These are phyloP conservation scores for Thielaviopsis musarum DNA, from an alignment of 2,329 filamentous ascomycete genomes.

Conservation along the genomic window DNA sequence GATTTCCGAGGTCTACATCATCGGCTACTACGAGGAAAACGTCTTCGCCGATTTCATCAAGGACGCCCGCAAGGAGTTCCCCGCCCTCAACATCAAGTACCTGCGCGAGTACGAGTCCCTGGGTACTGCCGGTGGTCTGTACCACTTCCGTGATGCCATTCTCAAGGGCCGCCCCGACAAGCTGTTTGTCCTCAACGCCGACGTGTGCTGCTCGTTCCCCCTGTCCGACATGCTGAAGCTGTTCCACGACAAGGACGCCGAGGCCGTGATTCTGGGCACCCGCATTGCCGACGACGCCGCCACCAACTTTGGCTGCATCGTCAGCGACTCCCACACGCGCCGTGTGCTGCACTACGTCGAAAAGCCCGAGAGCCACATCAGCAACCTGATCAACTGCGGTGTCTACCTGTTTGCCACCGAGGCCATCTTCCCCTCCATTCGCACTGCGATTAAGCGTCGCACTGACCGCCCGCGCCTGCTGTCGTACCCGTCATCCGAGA, in stretches of 20 bases:
- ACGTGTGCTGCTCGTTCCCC: constrained; percentile 97
- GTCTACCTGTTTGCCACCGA: constrained; percentile 96
- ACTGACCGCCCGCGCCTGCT: constrained; percentile 78
- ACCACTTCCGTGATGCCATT: constrained; percentile 98
- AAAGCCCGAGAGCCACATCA: constrained; percentile 95
- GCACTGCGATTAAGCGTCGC: constrained; percentile 86
- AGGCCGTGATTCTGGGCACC: constrained; percentile 91
- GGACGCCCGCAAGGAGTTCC: constrained; percentile 68
- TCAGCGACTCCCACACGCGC: constrained; percentile 82
- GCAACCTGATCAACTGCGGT: constrained; percentile 97
- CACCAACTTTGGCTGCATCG: constrained; percentile 94
- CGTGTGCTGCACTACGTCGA: constrained; percentile 97
- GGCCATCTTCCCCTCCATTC: constrained; percentile 91
- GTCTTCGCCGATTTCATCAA: constrained; percentile 98
- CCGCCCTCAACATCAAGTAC: constrained; percentile 81
- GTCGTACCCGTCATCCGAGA: constrained; percentile 91
- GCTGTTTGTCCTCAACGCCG: constrained; percentile 94
- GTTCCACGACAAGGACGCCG: constrained; percentile 87
- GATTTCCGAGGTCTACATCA: constrained; percentile 91
- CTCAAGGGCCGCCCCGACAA: constrained; percentile 88
- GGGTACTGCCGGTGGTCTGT: constrained; percentile 88
- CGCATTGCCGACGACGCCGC: constrained; percentile 81
- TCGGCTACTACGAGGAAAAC: constrained; percentile 95
- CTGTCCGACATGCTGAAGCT: constrained; percentile 88
- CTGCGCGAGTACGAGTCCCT: constrained; percentile 93